phyloP scores from a whole-genome alignment of 176 grass and related monocot genomes.

The bread wheat (Triticum aestivum) region DNA sequence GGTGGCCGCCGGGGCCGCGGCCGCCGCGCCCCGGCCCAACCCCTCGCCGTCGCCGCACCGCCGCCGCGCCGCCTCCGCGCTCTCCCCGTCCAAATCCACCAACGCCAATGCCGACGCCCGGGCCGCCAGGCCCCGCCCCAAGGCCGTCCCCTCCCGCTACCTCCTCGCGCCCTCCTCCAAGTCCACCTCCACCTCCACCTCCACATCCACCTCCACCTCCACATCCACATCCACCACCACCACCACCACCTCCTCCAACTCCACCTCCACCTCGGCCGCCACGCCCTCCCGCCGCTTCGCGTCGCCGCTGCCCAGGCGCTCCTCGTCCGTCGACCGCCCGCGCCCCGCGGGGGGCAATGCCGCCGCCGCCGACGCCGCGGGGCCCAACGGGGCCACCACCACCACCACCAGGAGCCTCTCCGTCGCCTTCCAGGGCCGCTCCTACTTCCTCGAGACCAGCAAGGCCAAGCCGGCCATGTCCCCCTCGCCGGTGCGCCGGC shows the following conservation, averaged over 20 bases:
- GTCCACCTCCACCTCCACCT: slow-evolving; percentile 46
- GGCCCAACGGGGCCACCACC: slow-evolving; percentile 36
- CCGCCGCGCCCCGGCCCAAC: slow-evolving; percentile 38
- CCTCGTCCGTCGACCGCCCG: slow-evolving; percentile 64
- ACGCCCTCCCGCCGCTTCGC: slow-evolving; percentile 56
- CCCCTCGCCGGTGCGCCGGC: slow-evolving; percentile 60
- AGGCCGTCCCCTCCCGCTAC: slow-evolving; percentile 55
- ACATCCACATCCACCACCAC: slow-evolving; percentile 39
- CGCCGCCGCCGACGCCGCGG: slow-evolving; percentile 4
- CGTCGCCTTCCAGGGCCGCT: slow-evolving; percentile 94
- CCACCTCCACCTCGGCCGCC: slow-evolving; percentile 56
- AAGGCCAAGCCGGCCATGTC: slow-evolving; percentile 61
- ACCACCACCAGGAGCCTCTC: slow-evolving; percentile 91
- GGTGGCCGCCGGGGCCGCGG: slow-evolving; percentile 61
- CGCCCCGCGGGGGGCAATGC: slow-evolving; percentile 31
- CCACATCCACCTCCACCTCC: too few relatives aligned
- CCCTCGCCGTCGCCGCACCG: slow-evolving; percentile 56
- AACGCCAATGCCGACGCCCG: slow-evolving; percentile 33
- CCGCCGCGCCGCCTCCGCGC: slow-evolving; percentile 49
- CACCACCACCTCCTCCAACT: slow-evolving; percentile 48
- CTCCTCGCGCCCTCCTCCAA: slow-evolving; percentile 47
- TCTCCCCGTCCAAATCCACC: slow-evolving; percentile 53
- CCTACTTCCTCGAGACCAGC: slow-evolving; percentile 83
- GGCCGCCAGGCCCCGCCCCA: slow-evolving; percentile 35
- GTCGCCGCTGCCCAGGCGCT: slow-evolving; percentile 64